Evolutionary conservation across 495 filamentous ascomycete species (phyloP).

Genomic region (Oleoguttula mirabilis): DNA sequence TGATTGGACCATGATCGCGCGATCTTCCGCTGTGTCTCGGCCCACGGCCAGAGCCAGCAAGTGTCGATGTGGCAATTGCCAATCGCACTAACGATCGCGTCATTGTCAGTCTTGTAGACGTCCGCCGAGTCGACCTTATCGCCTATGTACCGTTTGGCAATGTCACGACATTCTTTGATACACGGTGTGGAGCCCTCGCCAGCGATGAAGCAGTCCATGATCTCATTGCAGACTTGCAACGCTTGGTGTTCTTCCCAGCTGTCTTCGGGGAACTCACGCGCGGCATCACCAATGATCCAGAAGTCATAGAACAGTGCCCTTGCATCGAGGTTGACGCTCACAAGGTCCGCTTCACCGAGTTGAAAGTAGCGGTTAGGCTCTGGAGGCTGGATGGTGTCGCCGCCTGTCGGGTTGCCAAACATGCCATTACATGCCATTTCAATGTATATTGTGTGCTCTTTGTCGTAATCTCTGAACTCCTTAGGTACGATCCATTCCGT

Average conservation of each 20-base stretch:
- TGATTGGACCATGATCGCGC: slow-evolving; percentile 94
- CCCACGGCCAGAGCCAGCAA: slow-evolving; percentile 97
- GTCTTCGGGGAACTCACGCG: slow-evolving; percentile 28
- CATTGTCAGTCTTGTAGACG: slow-evolving; percentile 65
- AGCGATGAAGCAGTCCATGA: slow-evolving; percentile 78
- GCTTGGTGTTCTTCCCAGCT: slow-evolving; percentile 67
- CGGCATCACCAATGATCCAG: slow-evolving; percentile 68
- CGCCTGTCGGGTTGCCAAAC: slow-evolving; percentile 85
- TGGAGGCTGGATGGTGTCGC: slow-evolving; percentile 81
- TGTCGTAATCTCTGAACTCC: slow-evolving; percentile 58
- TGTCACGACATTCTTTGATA: slow-evolving; percentile 63
- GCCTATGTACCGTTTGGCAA: slow-evolving; percentile 73
- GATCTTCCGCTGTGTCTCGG: slow-evolving; percentile 96
- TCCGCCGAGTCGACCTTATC: slow-evolving; percentile 65
- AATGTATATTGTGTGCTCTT: slow-evolving; percentile 80
- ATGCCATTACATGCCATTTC: slow-evolving; percentile 98
- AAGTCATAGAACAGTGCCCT: slow-evolving; percentile 77
- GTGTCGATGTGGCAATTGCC: slow-evolving; percentile 97
- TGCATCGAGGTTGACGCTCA: slow-evolving; percentile 77
- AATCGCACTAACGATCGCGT: slow-evolving; percentile 71
- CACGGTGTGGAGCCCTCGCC: slow-evolving; percentile 62
- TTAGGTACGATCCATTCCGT: slow-evolving; percentile 82
- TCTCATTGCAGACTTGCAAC: slow-evolving; percentile 66
- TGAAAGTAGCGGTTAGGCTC: slow-evolving; percentile 67
- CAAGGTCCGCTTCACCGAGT: slow-evolving; percentile 69